phyloP scores from a whole-genome alignment of 768 basidiomycete species.

The Rhizopogon sp. region DNA sequence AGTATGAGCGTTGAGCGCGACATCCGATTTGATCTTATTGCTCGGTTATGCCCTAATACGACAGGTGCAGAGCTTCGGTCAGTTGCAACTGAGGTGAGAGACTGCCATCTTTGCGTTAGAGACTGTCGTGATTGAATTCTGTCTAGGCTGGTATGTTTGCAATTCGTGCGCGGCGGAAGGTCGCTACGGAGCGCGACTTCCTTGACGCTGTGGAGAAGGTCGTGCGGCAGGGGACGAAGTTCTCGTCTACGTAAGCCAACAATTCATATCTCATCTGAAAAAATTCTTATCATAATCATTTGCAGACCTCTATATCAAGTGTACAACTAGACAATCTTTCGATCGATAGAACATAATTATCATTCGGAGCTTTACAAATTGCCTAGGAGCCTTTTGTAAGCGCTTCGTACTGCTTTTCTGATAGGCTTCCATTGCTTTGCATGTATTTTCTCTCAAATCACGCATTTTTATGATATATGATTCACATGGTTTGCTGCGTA shows the following conservation, averaged over 20 bases:
- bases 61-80: constrained; percentile 98
- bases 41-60: constrained; percentile 94
- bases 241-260: constrained; percentile 84
- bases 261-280: not conserved
- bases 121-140: not conserved
- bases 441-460: not conserved
- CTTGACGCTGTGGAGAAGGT: constrained; percentile 98
- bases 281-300: constrained; percentile 2
- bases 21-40: constrained; percentile 97
- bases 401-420: too few relatives aligned
- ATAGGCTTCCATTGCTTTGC: not conserved
- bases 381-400: too few relatives aligned
- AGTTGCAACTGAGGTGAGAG: constrained; percentile 87
- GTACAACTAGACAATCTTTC: constrained; percentile 62
- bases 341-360: not conserved
- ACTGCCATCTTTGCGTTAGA: not conserved
- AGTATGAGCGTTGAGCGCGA: constrained; percentile 98
- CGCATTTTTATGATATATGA: not conserved
- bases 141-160: constrained; percentile 99
- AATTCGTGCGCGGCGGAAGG: constrained; percentile 92
- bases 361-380: too few relatives aligned
- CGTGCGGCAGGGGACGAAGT: constrained; percentile 95
- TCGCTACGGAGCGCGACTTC: constrained; percentile 96
- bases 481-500: too few relatives aligned
- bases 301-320: constrained; percentile 84